phyloP scores from a whole-genome alignment of 2,329 filamentous ascomycete species.

The Pseudogymnoascus sp. region DNA sequence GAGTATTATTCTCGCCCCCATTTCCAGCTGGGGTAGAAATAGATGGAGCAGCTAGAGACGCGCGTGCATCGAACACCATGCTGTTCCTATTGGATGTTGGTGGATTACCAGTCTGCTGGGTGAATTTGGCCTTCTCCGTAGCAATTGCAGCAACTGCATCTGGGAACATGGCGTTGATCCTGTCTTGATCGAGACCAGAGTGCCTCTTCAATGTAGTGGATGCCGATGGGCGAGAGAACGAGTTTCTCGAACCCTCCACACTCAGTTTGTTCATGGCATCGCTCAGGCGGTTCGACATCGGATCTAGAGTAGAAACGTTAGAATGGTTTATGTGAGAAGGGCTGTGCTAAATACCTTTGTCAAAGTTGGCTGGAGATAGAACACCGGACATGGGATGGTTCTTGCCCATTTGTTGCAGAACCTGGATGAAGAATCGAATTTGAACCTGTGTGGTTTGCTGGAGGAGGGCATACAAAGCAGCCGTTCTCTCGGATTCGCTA shows the following conservation, averaged over 20 bases:
- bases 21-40: slow-evolving; percentile 58
- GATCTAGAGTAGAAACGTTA: slow-evolving; percentile 51
- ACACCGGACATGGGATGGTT: slow-evolving; percentile 95
- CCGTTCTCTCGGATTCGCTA: slow-evolving; percentile 92
- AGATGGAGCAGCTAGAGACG: slow-evolving; percentile 63
- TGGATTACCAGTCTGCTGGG: slow-evolving; percentile 84
- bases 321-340: slow-evolving; percentile 3
- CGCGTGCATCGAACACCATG: slow-evolving; percentile 64
- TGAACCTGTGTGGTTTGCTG: slow-evolving; percentile 99
- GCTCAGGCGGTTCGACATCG: slow-evolving; percentile 91
- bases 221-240: slow-evolving; percentile 70
- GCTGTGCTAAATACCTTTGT: slow-evolving; percentile 62
- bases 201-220: slow-evolving; percentile 72
- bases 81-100: slow-evolving; percentile 93
- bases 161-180: slow-evolving; percentile 98
- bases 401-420: slow-evolving; percentile 98
- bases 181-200: slow-evolving; percentile 85
- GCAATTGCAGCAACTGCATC: slow-evolving; percentile 98
- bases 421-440: slow-evolving; percentile 98
- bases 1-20: slow-evolving; percentile 52
- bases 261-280: slow-evolving; percentile 96
- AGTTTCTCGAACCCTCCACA: slow-evolving; percentile 79
- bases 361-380: slow-evolving; percentile 88
- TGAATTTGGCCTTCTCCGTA: slow-evolving; percentile 95
- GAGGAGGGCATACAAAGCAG: slow-evolving; percentile 86